Base-by-base conservation (phyloP, 768 basidiomycete species). In the Boletus bicolor region DNA sequence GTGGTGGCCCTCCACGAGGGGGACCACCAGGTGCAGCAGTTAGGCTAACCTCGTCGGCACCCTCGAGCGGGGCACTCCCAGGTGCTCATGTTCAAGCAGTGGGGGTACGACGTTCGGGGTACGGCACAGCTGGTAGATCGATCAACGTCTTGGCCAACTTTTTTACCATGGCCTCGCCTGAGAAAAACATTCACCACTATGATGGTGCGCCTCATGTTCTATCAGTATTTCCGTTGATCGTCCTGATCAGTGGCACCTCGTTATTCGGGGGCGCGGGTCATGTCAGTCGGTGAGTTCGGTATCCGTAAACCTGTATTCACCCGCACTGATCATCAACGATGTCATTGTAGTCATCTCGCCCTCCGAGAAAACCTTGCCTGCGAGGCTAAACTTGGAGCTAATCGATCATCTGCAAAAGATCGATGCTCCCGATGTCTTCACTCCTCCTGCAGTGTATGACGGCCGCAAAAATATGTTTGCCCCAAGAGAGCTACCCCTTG, bases 401-500 rank as follows among this genome's bases (percentile, higher is more conserved):
- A 84, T 93, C 46, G 76, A 77, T 14, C 74, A 74, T 15, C 68
- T 93, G 14, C 91, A 93, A 66, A 75, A 73, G 5, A 67, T 73
- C 0, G 76, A 80, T 5, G 82, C 83, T 1, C 83, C 82, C 0
- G 71, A 79, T n/a, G 74, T 88, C 21, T 93, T 93, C 65, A 88
- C 82, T 3, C 89, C 87, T 10, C 82, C 78, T 14, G 85, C 78
- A 17, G 89, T 82, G 2, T 92, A 91, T 56, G 91, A 92, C 55
- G 90, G 90, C 0, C 78, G 87, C 41, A 92, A 91, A 70, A 92
- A 91, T 58, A 68, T 85, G 45, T 93, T 89, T 62, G 77, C 85
- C 24, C 72, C 82, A 14, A 76, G 80, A 38, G 76, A 80, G 54
- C 75, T 91, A 9, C 81, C 84, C 0, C 83, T 93, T 38, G 82